Conservation (phyloP, 306 rosid genomes). For the Casuarina equisetifolia region DNA sequence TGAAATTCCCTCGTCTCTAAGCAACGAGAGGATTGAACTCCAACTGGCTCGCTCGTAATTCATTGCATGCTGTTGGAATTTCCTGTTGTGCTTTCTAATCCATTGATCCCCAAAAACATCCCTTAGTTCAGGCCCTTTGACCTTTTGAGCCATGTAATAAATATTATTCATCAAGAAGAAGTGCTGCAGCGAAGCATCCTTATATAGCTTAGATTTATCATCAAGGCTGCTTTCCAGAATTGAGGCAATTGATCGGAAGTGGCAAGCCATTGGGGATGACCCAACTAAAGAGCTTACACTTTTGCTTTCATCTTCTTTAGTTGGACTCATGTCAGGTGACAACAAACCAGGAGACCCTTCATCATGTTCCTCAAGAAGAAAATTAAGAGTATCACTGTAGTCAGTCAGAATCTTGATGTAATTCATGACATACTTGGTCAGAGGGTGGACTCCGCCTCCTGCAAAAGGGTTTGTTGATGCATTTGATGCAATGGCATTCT, state of each 20-base stretch:
- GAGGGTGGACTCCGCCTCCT: constrained; percentile 88
- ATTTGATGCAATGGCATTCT: constrained; percentile 71
- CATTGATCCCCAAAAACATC: constrained; percentile 66
- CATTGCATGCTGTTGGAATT: constrained; percentile 78
- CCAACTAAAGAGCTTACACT: constrained; percentile 34
- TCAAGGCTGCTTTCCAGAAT: constrained; percentile 75
- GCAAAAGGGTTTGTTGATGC: constrained; percentile 54
- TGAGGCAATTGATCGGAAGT: constrained; percentile 57
- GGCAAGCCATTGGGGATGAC: constrained; percentile 56
- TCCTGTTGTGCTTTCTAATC: constrained; percentile 70
- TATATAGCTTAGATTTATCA: constrained; percentile 64
- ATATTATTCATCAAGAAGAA: constrained; percentile 90
- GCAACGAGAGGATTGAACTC: constrained; percentile 65
- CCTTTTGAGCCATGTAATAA: constrained; percentile 90
- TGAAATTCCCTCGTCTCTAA: constrained; percentile 71
- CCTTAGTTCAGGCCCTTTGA: constrained; percentile 70
- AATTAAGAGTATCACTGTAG: constrained; percentile 59
- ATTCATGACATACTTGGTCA: constrained; percentile 85
- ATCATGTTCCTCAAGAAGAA: constrained; percentile 59
- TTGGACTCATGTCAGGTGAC: constrained; percentile 64
- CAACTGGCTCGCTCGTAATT: constrained; percentile 85
- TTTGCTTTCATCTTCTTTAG: constrained; percentile 44
- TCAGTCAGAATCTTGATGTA: constrained; percentile 72
- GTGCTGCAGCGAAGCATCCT: constrained; percentile 68
- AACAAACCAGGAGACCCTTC: constrained; percentile 37